Evolutionary conservation across 257 asterid species (phyloP).

Genomic region (Scutellaria barbata): DNA sequence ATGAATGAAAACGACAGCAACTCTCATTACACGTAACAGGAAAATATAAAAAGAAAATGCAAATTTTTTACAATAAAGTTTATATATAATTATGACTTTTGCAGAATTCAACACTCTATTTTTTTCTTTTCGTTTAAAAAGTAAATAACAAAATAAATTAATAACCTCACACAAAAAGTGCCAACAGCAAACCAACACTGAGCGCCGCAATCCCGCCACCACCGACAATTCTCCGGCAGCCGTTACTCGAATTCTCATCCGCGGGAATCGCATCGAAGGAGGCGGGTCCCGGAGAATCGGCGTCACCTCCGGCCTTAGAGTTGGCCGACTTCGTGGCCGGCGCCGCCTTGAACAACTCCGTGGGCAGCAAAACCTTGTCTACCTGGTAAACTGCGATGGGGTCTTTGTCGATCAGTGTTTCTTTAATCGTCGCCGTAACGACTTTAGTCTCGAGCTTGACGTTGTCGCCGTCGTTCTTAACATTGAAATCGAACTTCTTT

Average conservation of each 20-base stretch:
- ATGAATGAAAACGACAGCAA: too few species aligned
- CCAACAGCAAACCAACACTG: conserved; percentile 29
- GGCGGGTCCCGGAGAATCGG: conserved; percentile 50
- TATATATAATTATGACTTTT: neutral
- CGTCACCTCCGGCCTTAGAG: conserved; percentile 29
- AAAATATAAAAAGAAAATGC: neutral
- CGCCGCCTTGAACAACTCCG: conserved; percentile 68
- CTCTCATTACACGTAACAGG: neutral
- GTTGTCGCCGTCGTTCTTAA: conserved; percentile 65
- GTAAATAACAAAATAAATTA: neutral
- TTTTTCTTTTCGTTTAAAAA: neutral
- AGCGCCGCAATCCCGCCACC: conserved; percentile 37
- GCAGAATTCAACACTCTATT: neutral
- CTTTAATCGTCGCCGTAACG: conserved; percentile 63
- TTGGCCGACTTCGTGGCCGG: conserved; percentile 45
- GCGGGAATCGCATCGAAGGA: conserved; percentile 47
- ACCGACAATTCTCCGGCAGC: conserved; percentile 25
- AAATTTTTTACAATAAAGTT: neutral
- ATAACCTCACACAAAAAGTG: conserved; percentile 3
- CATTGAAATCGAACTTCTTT: conserved; percentile 67
- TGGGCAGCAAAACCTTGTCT: conserved; percentile 69
- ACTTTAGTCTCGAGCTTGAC: conserved; percentile 60
- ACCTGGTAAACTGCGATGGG: conserved; percentile 72
- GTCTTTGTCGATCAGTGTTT: conserved; percentile 71
- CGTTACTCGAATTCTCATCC: conserved; percentile 45